phyloP scores from a whole-genome alignment of 75 land plant species.

The Pinus taeda region DNA sequence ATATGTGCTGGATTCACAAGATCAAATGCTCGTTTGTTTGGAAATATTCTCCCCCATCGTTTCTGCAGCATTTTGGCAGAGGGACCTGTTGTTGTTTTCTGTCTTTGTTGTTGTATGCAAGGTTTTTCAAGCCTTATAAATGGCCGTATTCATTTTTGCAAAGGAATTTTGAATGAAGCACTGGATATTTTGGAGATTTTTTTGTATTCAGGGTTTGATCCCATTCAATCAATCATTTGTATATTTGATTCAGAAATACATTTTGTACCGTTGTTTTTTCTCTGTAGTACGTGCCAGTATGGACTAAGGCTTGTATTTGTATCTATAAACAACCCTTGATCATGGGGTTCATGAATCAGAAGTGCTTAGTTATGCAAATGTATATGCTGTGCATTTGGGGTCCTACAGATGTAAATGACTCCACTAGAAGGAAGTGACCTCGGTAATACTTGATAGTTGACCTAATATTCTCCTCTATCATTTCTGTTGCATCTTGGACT shows the following conservation, averaged over 20 bases:
- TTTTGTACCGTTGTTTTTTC: background rate
- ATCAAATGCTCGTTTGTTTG: background rate
- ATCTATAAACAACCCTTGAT: background rate
- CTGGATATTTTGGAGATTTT: background rate
- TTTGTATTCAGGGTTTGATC: background rate
- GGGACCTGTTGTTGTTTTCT: background rate
- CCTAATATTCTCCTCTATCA: background rate
- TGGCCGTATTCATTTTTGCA: background rate
- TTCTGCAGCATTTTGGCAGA: constrained; percentile 3
- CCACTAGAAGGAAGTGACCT: background rate
- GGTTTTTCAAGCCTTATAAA: background rate
- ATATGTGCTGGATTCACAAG: background rate
- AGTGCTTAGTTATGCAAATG: background rate
- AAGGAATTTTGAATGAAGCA: background rate
- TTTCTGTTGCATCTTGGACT: background rate
- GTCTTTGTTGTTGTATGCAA: background rate
- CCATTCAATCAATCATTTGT: background rate
- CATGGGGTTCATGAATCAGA: background rate
- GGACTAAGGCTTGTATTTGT: background rate
- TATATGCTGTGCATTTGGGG: background rate
- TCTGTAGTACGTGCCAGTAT: background rate
- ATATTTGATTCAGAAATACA: background rate
- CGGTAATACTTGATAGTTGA: background rate
- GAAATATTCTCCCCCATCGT: too few relatives aligned
- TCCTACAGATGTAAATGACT: background rate